Evolutionary conservation across 2,329 filamentous ascomycete species (phyloP).

Genomic region (Penicillium sclerotigenum): DNA sequence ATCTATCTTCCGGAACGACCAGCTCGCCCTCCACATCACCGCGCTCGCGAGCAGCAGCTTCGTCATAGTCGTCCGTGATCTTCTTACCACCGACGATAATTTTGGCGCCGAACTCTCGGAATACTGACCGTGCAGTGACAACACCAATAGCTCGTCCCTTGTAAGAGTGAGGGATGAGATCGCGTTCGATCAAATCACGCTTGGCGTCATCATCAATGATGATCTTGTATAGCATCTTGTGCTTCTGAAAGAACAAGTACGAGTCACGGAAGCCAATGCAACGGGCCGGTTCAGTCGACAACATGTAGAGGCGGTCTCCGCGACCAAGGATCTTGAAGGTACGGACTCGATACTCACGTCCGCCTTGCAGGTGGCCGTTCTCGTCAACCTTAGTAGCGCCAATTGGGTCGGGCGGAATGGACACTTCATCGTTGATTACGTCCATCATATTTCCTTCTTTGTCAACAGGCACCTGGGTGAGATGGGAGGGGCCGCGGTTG

Average conservation of each 20-base stretch:
- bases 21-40: conserved; percentile 84
- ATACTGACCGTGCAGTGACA: conserved; percentile 92
- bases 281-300: conserved; percentile 94
- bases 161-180: conserved; percentile 96
- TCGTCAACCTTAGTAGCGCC: conserved; percentile 94
- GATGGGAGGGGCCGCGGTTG: conserved; percentile 69
- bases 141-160: conserved; percentile 97
- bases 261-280: conserved; percentile 97
- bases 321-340: conserved; percentile 88
- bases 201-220: conserved; percentile 98
- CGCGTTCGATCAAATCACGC: conserved; percentile 88
- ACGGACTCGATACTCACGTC: conserved; percentile 88
- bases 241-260: conserved; percentile 98
- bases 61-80: conserved; percentile 86
- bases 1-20: conserved; percentile 81
- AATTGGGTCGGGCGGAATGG: conserved; percentile 78
- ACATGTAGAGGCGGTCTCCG: conserved; percentile 88
- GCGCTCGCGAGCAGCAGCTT: conserved; percentile 67
- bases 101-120: conserved; percentile 89
- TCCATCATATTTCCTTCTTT: conserved; percentile 91
- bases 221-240: conserved; percentile 94
- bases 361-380: conserved; percentile 74
- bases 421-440: conserved; percentile 88
- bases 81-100: conserved; percentile 89
- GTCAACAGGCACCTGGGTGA: conserved; percentile 81